A percentile compares a stretch with the other conserved stretches of the same genome.
These are phyloP conservation scores for Biscogniauxia marginata DNA, from an alignment of 2,329 filamentous ascomycete species.

Conservation along the genomic window DNA sequence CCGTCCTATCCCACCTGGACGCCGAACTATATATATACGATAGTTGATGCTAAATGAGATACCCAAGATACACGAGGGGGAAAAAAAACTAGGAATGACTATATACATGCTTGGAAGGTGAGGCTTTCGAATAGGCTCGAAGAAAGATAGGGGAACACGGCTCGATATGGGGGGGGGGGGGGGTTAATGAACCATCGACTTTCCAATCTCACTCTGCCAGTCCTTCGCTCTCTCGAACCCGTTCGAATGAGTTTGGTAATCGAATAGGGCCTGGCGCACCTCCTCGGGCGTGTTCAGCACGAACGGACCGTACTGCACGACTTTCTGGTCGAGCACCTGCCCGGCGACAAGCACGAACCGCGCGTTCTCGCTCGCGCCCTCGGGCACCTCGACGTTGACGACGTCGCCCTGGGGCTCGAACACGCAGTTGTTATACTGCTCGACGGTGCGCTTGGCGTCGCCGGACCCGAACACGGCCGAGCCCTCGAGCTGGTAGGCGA, in stretches of 20 bases:
- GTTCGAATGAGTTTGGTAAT: conserved; percentile 64
- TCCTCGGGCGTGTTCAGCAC: conserved; percentile 62
- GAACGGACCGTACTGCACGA: conserved; percentile 72
- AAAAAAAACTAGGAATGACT: too few relatives aligned
- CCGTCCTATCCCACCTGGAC: too few relatives aligned
- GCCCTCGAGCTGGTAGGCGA: conserved; percentile 82
- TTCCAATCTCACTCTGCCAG: conserved; percentile 63
- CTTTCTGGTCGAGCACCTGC: conserved; percentile 65
- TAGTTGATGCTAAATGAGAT: neutral
- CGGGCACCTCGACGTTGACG: conserved; percentile 68
- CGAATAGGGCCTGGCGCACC: conserved; percentile 65
- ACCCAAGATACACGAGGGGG: neutral
- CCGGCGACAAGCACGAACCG: conserved; percentile 67
- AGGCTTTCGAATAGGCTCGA: too few relatives aligned
- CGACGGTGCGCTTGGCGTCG: conserved; percentile 51
- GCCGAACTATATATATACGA: neutral
- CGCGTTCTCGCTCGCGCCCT: conserved; percentile 53
- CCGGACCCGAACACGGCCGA: conserved; percentile 61
- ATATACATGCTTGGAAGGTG: too few relatives aligned
- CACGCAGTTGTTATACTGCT: conserved; percentile 82
- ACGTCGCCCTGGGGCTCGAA: conserved; percentile 79
- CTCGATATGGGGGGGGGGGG: too few relatives aligned
- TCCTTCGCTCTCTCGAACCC: conserved; percentile 67
- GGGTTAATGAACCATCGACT: conserved; percentile 32
- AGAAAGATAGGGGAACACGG: too few relatives aligned